Evolutionary conservation across 1,284 basidiomycete species (phyloP), one percentile per base, ranked within the genome.

Genomic region (Cryptococcus wingfieldii): DNA sequence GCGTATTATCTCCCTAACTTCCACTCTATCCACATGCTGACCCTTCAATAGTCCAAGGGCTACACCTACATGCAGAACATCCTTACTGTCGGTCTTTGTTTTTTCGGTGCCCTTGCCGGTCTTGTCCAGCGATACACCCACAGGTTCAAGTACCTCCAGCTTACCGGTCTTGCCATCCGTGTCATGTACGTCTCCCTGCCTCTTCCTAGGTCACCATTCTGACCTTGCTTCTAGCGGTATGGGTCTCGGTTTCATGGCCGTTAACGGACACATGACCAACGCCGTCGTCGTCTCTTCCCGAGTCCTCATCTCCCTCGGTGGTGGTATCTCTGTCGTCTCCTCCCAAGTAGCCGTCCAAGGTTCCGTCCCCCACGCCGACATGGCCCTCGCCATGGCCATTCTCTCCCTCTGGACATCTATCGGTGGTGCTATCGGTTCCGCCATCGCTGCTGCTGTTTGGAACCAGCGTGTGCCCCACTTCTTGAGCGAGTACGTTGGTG

Each of bases 81-180:
- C 48, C 54, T 70, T 13, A 68, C 67, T n/a, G 66, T 69, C 44
- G 73, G 68, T 38, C 68, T 79, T 4, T 77, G 73, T 60, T 50
- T 70, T 49, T 76, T 78, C 57, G 72, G 70, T 23, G 54, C 65
- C 19, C 19, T 72, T 13, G 76, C 74, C 7, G 79, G 78, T 9
- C 45, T 75, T 5, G 59, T 77, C 43, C 65, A 72, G 59, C 65
- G 75, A 23, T 74, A 67, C 57, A 77, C 75, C 38, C 75, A 78
- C 54, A 67, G 76, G 3, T 81, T 77, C 77, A 79, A 79, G 67
- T 67, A 62, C 38, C 60, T 73, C 44, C 71, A 72, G 51, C 45
- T 73, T 23, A 50, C 53, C 12, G 70, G 70, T 42, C 52, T 71
- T 5, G 59, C 53, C 23, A 60, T 71, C 58, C 61, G 70, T 41